phyloP scores from a whole-genome alignment of 352 stramenopile genomes.

The Globisporangium rhizosaccharum region DNA sequence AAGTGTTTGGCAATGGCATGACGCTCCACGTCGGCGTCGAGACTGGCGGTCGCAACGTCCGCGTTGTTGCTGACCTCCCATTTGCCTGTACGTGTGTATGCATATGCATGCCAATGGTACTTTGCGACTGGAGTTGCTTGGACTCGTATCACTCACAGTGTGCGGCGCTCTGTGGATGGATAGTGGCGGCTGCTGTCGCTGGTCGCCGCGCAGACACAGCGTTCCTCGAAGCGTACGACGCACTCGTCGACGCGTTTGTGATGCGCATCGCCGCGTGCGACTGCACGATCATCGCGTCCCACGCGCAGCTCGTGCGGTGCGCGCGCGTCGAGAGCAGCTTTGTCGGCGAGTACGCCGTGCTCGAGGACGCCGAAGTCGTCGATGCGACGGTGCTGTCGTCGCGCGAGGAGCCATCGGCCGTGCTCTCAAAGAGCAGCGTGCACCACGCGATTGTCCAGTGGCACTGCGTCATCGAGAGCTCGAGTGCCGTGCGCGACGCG shows the following conservation, averaged over 20 bases:
- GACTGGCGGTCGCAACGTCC: slow-evolving; percentile 66
- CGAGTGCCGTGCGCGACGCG: slow-evolving; percentile 56
- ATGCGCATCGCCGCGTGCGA: slow-evolving; percentile 22
- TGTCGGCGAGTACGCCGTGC: slow-evolving; percentile 45
- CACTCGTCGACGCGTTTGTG: slow-evolving; percentile 50
- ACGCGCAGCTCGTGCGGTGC: slow-evolving; percentile 60
- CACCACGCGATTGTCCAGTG: slow-evolving; percentile 64
- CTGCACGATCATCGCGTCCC: slow-evolving; percentile 44
- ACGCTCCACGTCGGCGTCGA: slow-evolving; percentile 79
- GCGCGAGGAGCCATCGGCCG: slow-evolving; percentile 27
- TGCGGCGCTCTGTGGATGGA: background rate
- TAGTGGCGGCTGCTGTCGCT: slow-evolving; percentile 37
- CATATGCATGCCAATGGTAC: background rate
- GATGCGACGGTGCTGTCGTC: slow-evolving; percentile 71
- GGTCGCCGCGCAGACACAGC: slow-evolving; percentile 29
- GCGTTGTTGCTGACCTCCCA: slow-evolving; percentile 63
- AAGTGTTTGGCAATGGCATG: slow-evolving; percentile 46
- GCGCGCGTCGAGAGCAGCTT: slow-evolving; percentile 55
- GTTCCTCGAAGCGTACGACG: slow-evolving; percentile 43
- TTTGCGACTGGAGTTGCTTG: background rate
- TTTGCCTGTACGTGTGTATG: slow-evolving; percentile 33
- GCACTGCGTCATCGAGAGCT: slow-evolving; percentile 53
- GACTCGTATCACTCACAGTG: background rate
- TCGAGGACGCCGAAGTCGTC: slow-evolving; percentile 57
- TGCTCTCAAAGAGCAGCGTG: slow-evolving; percentile 62